A percentile compares a stretch with the other conserved stretches of the same genome.
Evolutionary conservation across 2,329 filamentous ascomycete genomes (phyloP).

Genomic region (Penicillium sp.): DNA sequence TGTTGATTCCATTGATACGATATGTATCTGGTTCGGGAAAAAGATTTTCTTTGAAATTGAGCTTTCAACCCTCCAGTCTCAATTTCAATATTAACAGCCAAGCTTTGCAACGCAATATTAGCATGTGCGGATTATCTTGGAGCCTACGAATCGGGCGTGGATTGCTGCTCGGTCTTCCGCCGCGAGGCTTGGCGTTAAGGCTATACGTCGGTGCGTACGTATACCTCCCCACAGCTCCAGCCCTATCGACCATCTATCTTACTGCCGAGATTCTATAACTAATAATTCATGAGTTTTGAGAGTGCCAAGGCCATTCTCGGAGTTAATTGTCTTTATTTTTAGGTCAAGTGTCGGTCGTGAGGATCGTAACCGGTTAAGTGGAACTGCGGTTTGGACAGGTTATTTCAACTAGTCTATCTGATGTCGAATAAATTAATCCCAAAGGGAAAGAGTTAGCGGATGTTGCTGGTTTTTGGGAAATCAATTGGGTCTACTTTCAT

Average conservation of each 20-base stretch:
- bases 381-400: no score
- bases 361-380: not conserved
- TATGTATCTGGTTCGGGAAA: not conserved
- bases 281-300: not conserved
- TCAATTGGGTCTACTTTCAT: not conserved
- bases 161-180: not conserved
- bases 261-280: not conserved
- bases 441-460: not conserved
- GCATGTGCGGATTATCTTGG: not conserved
- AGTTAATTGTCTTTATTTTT: not conserved
- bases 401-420: not conserved
- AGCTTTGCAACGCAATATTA: not conserved
- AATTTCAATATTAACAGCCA: not conserved
- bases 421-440: not conserved
- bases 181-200: slow-evolving; percentile 2
- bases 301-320: not conserved
- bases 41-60: no score
- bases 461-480: not conserved
- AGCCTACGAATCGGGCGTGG: not conserved
- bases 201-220: slow-evolving; percentile 2
- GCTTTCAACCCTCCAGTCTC: not conserved
- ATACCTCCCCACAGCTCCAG: not conserved
- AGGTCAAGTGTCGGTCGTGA: no score
- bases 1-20: not conserved
- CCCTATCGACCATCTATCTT: not conserved